phyloP scores from a whole-genome alignment of 495 filamentous ascomycete genomes.

The Viridothelium virens region DNA sequence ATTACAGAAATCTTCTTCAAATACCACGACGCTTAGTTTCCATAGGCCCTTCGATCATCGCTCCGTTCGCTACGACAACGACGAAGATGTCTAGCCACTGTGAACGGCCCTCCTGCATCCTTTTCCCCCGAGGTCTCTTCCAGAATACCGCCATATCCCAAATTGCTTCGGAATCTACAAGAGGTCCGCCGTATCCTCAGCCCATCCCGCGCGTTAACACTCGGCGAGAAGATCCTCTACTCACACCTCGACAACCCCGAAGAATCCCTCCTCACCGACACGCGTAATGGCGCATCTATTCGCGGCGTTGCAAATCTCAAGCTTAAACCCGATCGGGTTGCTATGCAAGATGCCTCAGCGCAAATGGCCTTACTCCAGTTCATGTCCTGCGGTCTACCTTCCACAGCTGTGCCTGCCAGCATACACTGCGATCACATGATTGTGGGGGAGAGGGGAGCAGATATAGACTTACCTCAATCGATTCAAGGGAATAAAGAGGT shows the following conservation, averaged over 20 bases:
- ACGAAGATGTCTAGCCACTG: slow-evolving; percentile 25
- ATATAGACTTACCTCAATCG: slow-evolving; percentile 75
- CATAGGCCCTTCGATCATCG: background rate
- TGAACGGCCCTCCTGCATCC: slow-evolving; percentile 11
- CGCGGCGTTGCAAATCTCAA: slow-evolving; percentile 88
- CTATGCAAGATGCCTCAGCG: slow-evolving; percentile 97
- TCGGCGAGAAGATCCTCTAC: slow-evolving; percentile 97
- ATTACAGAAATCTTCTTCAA: background rate
- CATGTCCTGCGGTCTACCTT: slow-evolving; percentile 89
- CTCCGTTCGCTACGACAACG: background rate
- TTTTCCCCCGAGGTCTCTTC: slow-evolving; percentile 35
- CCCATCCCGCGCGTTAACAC: slow-evolving; percentile 58
- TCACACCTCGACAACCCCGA: slow-evolving; percentile 83
- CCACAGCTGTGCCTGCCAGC: slow-evolving; percentile 91
- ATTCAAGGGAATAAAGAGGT: slow-evolving; percentile 94
- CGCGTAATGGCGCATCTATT: slow-evolving; percentile 69
- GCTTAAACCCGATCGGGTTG: slow-evolving; percentile 94
- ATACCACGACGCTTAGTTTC: background rate
- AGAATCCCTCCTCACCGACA: slow-evolving; percentile 73
- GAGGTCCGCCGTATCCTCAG: slow-evolving; percentile 69
- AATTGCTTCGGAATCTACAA: slow-evolving; percentile 49
- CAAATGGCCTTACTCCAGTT: slow-evolving; percentile 98
- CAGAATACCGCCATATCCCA: slow-evolving; percentile 57
- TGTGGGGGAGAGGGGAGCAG: slow-evolving; percentile 83
- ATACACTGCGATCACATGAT: slow-evolving; percentile 99